Percentiles rank a stretch among this genome's conserved stretches.
Conservation (phyloP, 805 yeast genomes). For the Blastobotrys parvus region DNA sequence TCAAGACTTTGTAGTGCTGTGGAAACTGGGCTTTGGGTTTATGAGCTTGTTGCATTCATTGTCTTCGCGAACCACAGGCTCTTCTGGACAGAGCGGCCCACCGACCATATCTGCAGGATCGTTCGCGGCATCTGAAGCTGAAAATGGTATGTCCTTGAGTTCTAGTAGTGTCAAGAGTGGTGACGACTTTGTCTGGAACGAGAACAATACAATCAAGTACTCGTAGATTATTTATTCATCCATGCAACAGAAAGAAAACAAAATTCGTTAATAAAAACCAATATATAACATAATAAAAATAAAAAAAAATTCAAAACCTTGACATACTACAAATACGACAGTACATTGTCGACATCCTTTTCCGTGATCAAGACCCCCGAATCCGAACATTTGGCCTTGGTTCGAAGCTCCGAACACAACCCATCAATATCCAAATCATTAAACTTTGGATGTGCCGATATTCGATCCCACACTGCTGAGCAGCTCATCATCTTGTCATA, state of each 20-base stretch:
- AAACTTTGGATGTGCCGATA: slow-evolving; percentile 88
- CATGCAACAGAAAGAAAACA: too few relatives aligned
- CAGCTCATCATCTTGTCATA: slow-evolving; percentile 46
- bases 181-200: too few relatives aligned
- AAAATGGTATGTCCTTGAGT: too few relatives aligned
- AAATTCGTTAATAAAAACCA: background rate
- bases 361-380: slow-evolving; percentile 82
- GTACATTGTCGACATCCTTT: slow-evolving; percentile 60
- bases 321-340: slow-evolving; percentile 9
- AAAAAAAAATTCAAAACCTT: background rate
- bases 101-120: too few relatives aligned
- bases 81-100: too few relatives aligned
- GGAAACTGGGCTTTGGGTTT: slow-evolving; percentile 12
- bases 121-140: too few relatives aligned
- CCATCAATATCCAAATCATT: slow-evolving; percentile 93
- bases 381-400: slow-evolving; percentile 93
- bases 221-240: too few relatives aligned
- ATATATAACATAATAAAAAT: background rate
- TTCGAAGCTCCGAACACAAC: slow-evolving; percentile 77
- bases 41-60: slow-evolving; percentile 11
- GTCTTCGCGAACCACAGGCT: background rate
- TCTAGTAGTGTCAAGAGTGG: too few relatives aligned
- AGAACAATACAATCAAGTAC: too few relatives aligned
- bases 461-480: slow-evolving; percentile 93
- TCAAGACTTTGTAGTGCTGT: slow-evolving; percentile 7